Evolutionary conservation across 2,329 filamentous ascomycete genomes (phyloP), one percentile per base, ranked within the genome.

Genomic region (Paecilomyces sp.): DNA sequence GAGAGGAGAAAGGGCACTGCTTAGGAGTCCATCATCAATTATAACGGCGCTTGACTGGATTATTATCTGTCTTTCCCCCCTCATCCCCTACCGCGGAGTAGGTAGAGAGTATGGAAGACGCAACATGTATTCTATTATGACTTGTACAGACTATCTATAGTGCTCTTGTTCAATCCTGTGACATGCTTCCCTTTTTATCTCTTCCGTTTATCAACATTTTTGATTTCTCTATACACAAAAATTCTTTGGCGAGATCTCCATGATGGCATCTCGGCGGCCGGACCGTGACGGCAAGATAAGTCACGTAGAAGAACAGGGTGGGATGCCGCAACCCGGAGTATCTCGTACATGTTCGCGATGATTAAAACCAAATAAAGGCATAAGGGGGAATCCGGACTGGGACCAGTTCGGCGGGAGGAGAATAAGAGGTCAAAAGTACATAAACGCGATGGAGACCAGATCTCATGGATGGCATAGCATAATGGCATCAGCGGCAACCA

Each of bases 1-100:
- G 90, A 92, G 79, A 87, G 90, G 66, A 90, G 88, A 75, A 91
- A 90, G 64, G 82, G 82, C 69, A 80, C 57, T 47, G 65, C 62
- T 31, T 70, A 61, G 41, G n/a, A 18, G n/a, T 47, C n/a, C 15
- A n/a, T 7, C 41, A 18, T 9, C n/a, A 47, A 47, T 7, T 47
- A 47, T n/a, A 8, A 47, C 41, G 41, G 41, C 31, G 41, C 18
- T 47, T 47, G 15, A 47, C 41, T 47, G 41, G 41, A 41, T 41
- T 9, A 18, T 47, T 18, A 9, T 18, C n/a, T 5, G 11, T 33
- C 31, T 33, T 33, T 33, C 11, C 5, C 11, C 31, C 11, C 31
- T 12, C 31, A 6, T 28, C 11, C 31, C 31, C 31, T 33, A 33
- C 31, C 31, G 31, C 31, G 41, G 41, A 47, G 41, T 22, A 47